phyloP scores from a whole-genome alignment of 2,329 filamentous ascomycete species.

The Aspergillus jensenii region DNA sequence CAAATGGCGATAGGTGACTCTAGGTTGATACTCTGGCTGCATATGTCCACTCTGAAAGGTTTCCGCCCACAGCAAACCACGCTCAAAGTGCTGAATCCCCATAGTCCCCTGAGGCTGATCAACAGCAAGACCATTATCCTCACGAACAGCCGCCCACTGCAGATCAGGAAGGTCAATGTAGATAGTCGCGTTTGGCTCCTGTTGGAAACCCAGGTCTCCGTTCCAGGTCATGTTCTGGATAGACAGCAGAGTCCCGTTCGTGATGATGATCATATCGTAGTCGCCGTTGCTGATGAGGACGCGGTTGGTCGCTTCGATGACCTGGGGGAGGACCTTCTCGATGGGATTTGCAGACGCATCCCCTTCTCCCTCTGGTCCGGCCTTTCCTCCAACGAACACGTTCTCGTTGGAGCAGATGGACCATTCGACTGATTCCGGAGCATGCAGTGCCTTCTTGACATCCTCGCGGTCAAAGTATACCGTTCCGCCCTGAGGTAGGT shows the following conservation, averaged over 20 bases:
- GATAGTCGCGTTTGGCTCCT: slow-evolving; percentile 56
- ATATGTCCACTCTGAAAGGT: slow-evolving; percentile 38
- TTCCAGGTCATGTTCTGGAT: slow-evolving; percentile 86
- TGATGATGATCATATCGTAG: slow-evolving; percentile 69
- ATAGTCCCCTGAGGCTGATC: slow-evolving; percentile 64
- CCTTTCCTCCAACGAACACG: slow-evolving; percentile 47
- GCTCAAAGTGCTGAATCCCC: slow-evolving; percentile 71
- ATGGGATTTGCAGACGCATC: slow-evolving; percentile 52
- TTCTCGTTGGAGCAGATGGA: slow-evolving; percentile 33
- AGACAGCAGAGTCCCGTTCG: slow-evolving; percentile 68
- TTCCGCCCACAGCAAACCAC: slow-evolving; percentile 70
- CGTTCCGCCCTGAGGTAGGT: slow-evolving; percentile 60
- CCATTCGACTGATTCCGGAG: slow-evolving; percentile 42
- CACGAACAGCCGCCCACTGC: slow-evolving; percentile 51
- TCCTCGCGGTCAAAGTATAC: slow-evolving; percentile 72
- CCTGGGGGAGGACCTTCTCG: slow-evolving; percentile 49
- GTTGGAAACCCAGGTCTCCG: slow-evolving; percentile 69
- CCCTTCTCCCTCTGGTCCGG: slow-evolving; percentile 35
- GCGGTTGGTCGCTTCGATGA: slow-evolving; percentile 59
- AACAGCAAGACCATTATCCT: slow-evolving; percentile 62
- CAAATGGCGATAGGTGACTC: slow-evolving; percentile 67
- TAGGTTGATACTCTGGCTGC: slow-evolving; percentile 65
- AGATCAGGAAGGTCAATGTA: slow-evolving; percentile 48
- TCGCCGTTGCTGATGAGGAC: slow-evolving; percentile 74
- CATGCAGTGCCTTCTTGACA: slow-evolving; percentile 69